Base-by-base conservation (phyloP, 2,329 filamentous ascomycete genomes). In the Echinosphaeria canescens region DNA sequence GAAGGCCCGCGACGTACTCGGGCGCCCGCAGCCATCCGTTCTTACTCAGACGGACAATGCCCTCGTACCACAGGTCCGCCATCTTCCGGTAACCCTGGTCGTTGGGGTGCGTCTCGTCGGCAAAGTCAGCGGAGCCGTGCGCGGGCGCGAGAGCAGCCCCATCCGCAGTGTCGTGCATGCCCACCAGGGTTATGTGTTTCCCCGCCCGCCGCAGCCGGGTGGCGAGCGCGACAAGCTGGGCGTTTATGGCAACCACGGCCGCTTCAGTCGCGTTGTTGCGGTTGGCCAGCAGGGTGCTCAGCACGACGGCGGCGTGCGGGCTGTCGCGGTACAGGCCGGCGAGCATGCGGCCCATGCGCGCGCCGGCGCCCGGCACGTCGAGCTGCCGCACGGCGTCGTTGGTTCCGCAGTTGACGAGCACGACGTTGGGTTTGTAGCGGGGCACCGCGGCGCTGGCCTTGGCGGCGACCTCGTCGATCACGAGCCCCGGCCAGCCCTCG, bases 401-500 rank as follows among this genome's bases (percentile, higher is more conserved):
- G 25, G 53, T 55, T 27, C 53, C 53, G 9, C 41, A 45, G 35
- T 56, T 54, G 35, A 56, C 35, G 15, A 48, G 38, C 26, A 55
- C 35, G 17, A 56, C 33, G 32, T 56, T 53, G 8, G 53, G 53
- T 29, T 42, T 39, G 15, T 35, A 38, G 3, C 31, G 13, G 2
- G 42, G 41, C 4, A 53, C 42, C 2, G 45, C 41, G 4, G 12
- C 17, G 15, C 33, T 32, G 14, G 49, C 50, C 30, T 48, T 50
- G 15, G 15, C 35, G 23, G 38, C 31, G 19, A 56, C 46, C 33
- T 54, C 32, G 15, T 45, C 46, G 38, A 60, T 48, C 25, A 48
- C 46, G 23, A 42, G 40, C 14, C 48, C 53, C 0, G 49, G 44
- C 44, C 53, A 54, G 18, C 53, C 54, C 34, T 60, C 56, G 33